Evolutionary conservation across 768 basidiomycete species (phyloP), one percentile per base, ranked within the genome.

Genomic region (Vararia minispora): DNA sequence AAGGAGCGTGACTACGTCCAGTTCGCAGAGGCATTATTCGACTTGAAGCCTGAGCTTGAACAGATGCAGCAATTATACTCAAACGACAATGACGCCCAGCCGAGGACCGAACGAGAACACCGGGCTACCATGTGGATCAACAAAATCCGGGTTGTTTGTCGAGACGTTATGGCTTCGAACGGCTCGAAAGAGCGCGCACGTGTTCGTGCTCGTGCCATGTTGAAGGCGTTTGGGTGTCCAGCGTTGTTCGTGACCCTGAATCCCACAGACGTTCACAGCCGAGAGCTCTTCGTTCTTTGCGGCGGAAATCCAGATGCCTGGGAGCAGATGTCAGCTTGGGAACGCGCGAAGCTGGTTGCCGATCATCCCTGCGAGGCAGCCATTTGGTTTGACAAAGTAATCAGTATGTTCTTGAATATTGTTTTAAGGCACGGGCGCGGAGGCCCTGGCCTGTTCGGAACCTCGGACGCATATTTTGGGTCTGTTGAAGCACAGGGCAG

Each of bases 341-440:
- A 64, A n/a, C 64, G 66, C 27, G 26, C 60, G 0, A 25, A 52
- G 2, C 37, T 64, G 0, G 37, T 70, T 4, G 66, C 70, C 0
- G 42, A 53, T 36, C 64, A 71, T 49, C 68, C 69, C 0, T 39
- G 42, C 4, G 42, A 62, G 0, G 62, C 60, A 1, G 59, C 64
- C 0, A 45, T 58, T n/a, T 70, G 68, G 46, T 70, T 70, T 41
- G 47, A 68, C 45, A 41, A 59, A 1, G 61, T 60, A 17, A 65
- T 69, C 49, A 48, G 55, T 13, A 50, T 54, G 0, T 64, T 69
- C 41, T 52, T 66, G 1, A 43, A 48, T 0, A 59, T 23, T 41
- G 43, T 57, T 17, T 14, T 37, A 0, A 32, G 46, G 6, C 2
- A 44, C 2, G 13, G 9, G 26, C 25, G 45, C 23, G 3, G 32